Percentiles rank a stretch among this genome's conserved stretches.
Conservation (phyloP, 805 yeast genomes). For the Zygosaccharomyces rouxii region DNA sequence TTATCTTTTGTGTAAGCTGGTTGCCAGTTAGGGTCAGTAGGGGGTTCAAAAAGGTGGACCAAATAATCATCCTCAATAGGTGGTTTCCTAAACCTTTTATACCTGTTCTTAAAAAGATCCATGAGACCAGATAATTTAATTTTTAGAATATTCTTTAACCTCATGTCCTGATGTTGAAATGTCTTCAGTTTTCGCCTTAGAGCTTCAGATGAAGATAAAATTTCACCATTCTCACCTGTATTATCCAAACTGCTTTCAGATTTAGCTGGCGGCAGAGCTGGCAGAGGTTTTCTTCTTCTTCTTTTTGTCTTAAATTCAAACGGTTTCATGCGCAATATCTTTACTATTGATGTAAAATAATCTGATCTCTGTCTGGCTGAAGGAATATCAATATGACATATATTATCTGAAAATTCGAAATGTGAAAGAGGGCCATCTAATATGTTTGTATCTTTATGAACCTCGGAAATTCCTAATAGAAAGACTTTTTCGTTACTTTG, state of each 20-base stretch:
- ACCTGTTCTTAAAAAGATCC: conserved; percentile 83
- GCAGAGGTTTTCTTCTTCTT: conserved; percentile 42
- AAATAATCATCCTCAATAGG: conserved; percentile 72
- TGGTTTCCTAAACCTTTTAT: conserved; percentile 88
- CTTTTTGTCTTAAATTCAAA: conserved; percentile 60
- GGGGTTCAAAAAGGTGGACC: conserved; percentile 72
- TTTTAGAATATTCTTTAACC: conserved; percentile 77
- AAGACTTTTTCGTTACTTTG: conserved; percentile 69
- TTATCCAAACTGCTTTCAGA: conserved; percentile 17
- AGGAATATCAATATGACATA: conserved; percentile 50
- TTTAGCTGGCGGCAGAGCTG: conserved; percentile 37
- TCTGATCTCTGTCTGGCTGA: conserved; percentile 41
- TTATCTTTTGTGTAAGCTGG: conserved; percentile 50
- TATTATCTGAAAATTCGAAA: conserved; percentile 36
- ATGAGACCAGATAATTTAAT: conserved; percentile 80
- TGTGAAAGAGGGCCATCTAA: conserved; percentile 29
- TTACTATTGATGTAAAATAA: conserved; percentile 55
- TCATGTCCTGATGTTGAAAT: conserved; percentile 61
- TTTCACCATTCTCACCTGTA: conserved; percentile 28
- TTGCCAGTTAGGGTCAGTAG: conserved; percentile 36
- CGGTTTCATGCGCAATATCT: conserved; percentile 64
- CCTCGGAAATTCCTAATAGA: conserved; percentile 67
- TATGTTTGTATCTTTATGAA: conserved; percentile 44
- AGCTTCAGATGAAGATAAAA: conserved; percentile 33
- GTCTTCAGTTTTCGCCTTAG: conserved; percentile 44